Evolutionary conservation across 2,329 filamentous ascomycete species (phyloP).

Genomic region (Lachnellula suecica): DNA sequence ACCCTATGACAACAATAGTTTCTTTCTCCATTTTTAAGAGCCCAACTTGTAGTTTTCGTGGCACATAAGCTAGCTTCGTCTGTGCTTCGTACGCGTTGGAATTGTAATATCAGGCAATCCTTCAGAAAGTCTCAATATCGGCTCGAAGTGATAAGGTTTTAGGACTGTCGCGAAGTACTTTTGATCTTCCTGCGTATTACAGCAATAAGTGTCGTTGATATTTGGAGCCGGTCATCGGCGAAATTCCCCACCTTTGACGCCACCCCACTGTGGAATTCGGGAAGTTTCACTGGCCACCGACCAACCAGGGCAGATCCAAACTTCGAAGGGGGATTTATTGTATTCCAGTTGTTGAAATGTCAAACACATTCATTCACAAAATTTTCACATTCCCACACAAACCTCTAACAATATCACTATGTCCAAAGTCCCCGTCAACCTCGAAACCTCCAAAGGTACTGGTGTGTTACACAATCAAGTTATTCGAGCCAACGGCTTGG

Average conservation of each 20-base stretch:
- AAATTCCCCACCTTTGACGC: too few relatives aligned
- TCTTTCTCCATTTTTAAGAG: background rate
- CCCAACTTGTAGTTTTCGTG: background rate
- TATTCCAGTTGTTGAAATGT: background rate
- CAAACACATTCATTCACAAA: background rate
- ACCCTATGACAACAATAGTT: slow-evolving; percentile 1
- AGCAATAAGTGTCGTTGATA: too few relatives aligned
- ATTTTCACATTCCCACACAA: background rate
- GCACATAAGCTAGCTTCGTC: background rate
- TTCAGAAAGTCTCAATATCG: too few relatives aligned
- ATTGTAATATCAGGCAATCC: too few relatives aligned
- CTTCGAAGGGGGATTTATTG: too few relatives aligned
- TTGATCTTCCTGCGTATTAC: too few relatives aligned
- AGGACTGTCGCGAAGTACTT: too few relatives aligned
- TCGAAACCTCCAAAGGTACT: background rate
- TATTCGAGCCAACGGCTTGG: slow-evolving; percentile 9
- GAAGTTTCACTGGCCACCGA: too few relatives aligned
- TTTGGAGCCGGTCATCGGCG: too few relatives aligned
- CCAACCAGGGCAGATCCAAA: too few relatives aligned
- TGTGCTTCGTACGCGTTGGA: background rate
- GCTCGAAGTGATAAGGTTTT: too few relatives aligned
- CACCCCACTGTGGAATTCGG: too few relatives aligned
- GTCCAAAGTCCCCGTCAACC: slow-evolving; percentile 4
- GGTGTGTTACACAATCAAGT: slow-evolving; percentile 6
- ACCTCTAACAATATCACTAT: background rate